Conservation (phyloP, 805 yeast genomes). For the Hanseniaspora mollemarum region DNA sequence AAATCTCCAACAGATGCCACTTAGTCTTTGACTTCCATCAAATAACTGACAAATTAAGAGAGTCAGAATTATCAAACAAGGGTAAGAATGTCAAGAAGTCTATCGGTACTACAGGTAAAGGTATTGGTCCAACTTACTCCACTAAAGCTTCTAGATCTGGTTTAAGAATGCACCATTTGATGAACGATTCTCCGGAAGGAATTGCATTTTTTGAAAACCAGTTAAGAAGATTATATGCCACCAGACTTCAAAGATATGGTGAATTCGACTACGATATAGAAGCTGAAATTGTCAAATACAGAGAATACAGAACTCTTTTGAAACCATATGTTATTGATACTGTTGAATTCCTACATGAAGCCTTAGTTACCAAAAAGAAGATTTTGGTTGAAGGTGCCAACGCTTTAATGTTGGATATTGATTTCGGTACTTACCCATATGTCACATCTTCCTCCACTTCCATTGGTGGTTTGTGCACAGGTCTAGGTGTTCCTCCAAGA, state of each 20-base stretch:
- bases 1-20: constrained; percentile 88
- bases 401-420: constrained; percentile 93
- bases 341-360: constrained; percentile 68
- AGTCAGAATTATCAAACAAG: constrained; percentile 61
- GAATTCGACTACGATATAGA: constrained; percentile 79
- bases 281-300: constrained; percentile 67
- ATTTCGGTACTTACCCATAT: constrained; percentile 95
- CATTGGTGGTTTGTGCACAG: constrained; percentile 96
- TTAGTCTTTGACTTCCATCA: constrained; percentile 97
- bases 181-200: constrained; percentile 75
- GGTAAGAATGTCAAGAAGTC: constrained; percentile 49
- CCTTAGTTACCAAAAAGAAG: constrained; percentile 62
- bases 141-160: constrained; percentile 97
- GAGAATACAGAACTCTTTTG: constrained; percentile 56
- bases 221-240: constrained; percentile 62
- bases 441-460: constrained; percentile 94
- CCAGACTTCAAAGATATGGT: constrained; percentile 86
- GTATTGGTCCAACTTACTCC: constrained; percentile 96
- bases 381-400: constrained; percentile 96
- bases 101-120: constrained; percentile 97
- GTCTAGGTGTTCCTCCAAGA: constrained; percentile 90
- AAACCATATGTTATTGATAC: constrained; percentile 92
- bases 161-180: constrained; percentile 89
- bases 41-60: constrained; percentile 89
- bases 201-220: constrained; percentile 83